Conservation (phyloP, 441 rosid species). For the Erodium texanum region DNA sequence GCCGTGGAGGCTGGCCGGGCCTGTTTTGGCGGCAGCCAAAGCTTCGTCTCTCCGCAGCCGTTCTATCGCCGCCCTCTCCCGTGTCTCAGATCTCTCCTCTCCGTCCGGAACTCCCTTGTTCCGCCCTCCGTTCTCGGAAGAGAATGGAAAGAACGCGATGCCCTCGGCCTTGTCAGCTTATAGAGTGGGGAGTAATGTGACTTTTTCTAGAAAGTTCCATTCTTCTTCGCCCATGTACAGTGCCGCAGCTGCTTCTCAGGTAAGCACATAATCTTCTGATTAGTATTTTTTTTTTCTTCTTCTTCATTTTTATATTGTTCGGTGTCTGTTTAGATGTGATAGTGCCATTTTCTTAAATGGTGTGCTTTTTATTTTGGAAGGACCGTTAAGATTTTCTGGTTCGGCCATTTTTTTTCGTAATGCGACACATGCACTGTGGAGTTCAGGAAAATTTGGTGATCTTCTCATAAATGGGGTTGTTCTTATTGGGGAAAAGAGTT, state of each 20-base stretch:
- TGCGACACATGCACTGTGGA: not conserved
- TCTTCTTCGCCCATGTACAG: conserved; percentile 1
- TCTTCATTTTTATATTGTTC: not conserved
- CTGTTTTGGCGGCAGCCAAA: not conserved
- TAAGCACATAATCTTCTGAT: not conserved
- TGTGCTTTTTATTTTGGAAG: not conserved
- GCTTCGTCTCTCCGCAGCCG: not conserved
- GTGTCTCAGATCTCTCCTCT: not conserved
- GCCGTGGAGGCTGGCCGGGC: not conserved
- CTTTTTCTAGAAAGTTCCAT: conserved; percentile 3
- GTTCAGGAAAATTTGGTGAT: not conserved
- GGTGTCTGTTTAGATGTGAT: no score
- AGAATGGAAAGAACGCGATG: not conserved
- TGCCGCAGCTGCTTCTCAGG: not conserved
- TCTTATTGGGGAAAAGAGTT: not conserved
- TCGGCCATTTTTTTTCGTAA: no score
- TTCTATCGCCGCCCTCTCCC: not conserved
- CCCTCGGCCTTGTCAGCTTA: not conserved
- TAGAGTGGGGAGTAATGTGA: not conserved
- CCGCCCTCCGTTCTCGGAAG: not conserved
- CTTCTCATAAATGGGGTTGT: not conserved
- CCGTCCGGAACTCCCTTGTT: not conserved
- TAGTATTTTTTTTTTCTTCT: not conserved
- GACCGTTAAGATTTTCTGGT: no score
- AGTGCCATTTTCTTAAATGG: no score